Conservation (phyloP, 176 grass and related monocot genomes). For the Bothriochloa decipiens region DNA sequence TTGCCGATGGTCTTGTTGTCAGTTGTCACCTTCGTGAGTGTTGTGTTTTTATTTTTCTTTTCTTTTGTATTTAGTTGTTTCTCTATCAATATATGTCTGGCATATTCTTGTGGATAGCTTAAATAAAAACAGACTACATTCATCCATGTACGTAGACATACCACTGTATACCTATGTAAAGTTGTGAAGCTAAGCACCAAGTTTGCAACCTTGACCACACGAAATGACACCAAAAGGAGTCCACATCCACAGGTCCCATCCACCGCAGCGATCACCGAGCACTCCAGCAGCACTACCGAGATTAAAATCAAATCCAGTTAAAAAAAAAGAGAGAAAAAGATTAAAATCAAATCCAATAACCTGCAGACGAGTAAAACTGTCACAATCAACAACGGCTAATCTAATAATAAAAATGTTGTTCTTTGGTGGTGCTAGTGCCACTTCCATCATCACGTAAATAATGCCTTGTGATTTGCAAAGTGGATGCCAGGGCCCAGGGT, state of each 20-base stretch:
- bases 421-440: conserved; percentile 22
- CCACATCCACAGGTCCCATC: conserved; percentile 16
- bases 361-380: neutral
- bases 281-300: neutral
- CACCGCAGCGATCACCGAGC: conserved; percentile 9
- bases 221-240: conserved; percentile 7
- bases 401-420: neutral
- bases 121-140: neutral
- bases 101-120: too few relatives aligned
- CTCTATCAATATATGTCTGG: neutral
- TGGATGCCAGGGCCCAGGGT: conserved; percentile 1
- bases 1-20: too few relatives aligned
- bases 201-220: conserved; percentile 33
- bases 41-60: too few relatives aligned
- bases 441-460: neutral
- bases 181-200: too few relatives aligned
- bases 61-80: neutral
- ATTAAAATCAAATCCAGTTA: too few relatives aligned
- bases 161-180: neutral
- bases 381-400: neutral
- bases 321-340: too few relatives aligned
- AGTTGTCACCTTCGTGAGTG: too few relatives aligned
- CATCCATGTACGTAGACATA: neutral
- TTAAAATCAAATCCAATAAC: conserved; percentile 1
- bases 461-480: conserved; percentile 35